phyloP scores from a whole-genome alignment of 768 basidiomycete genomes.

The Hydnum rufescens region DNA sequence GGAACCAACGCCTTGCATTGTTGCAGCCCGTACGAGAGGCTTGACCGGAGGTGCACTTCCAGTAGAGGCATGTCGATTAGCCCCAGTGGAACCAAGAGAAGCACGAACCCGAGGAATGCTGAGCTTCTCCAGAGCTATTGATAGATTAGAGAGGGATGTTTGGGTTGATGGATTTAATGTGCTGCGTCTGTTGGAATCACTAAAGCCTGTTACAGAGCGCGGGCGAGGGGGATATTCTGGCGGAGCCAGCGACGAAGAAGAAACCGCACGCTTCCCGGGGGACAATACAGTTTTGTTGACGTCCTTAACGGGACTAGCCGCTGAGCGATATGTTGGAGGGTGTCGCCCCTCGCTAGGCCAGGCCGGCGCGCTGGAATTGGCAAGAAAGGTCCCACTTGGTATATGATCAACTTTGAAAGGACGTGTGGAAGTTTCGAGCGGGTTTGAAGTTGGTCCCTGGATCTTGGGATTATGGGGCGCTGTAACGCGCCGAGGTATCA shows the following conservation, averaged over 20 bases:
- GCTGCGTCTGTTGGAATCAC: neutral
- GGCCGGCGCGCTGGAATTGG: neutral
- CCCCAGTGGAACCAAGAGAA: neutral
- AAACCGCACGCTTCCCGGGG: neutral
- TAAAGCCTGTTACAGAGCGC: neutral
- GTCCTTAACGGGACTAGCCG: neutral
- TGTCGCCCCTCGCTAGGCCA: neutral
- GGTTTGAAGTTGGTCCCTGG: neutral
- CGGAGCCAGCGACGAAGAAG: neutral
- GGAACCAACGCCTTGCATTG: neutral
- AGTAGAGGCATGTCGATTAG: neutral
- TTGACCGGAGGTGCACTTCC: neutral
- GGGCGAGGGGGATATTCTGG: neutral
- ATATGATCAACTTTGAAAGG: no score
- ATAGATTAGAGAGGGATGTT: constrained; percentile 40
- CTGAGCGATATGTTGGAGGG: neutral
- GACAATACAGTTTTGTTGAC: neutral
- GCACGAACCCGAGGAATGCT: constrained; percentile 31
- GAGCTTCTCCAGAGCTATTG: constrained; percentile 51
- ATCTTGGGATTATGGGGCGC: neutral
- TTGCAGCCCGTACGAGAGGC: neutral
- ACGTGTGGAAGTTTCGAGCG: no score
- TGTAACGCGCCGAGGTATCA: neutral
- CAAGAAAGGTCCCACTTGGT: no score
- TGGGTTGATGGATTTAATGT: constrained; percentile 7